Conservation (phyloP, 441 rosid genomes). For the Corymbia citriodora region DNA sequence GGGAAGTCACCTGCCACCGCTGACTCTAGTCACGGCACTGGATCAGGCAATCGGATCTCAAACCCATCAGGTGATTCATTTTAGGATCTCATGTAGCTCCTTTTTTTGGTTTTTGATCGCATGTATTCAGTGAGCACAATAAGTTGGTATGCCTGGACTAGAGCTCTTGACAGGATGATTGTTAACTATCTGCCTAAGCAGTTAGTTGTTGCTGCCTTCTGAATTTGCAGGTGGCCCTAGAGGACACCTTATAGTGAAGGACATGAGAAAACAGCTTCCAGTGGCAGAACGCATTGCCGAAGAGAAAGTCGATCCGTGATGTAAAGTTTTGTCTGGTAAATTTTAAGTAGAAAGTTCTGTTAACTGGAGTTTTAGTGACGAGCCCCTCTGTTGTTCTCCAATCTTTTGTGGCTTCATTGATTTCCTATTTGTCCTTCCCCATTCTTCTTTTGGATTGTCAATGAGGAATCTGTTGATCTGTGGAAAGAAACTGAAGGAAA, state of each 20-base stretch:
- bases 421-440: not conserved
- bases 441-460: not conserved
- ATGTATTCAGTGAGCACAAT: not conserved
- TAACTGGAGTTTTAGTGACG: not conserved
- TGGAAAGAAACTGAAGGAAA: not conserved
- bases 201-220: not conserved
- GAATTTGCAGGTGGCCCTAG: conserved; percentile 35
- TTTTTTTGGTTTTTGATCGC: not conserved
- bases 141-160: not conserved
- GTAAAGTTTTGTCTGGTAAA: not conserved
- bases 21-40: conserved; percentile 20
- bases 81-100: not conserved
- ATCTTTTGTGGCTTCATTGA: not conserved
- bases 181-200: not conserved
- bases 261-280: conserved; percentile 34
- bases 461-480: not conserved
- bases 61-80: conserved; percentile 39
- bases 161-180: not conserved
- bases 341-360: not conserved
- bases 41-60: conserved; percentile 32
- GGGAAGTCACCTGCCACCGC: conserved; percentile 26
- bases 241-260: conserved; percentile 28
- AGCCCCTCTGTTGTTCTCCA: not conserved
- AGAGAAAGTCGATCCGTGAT: conserved; percentile 33
- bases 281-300: conserved; percentile 33